These are phyloP conservation scores for Paramecium tetraurelia DNA, from an alignment of 73 alveolate species.

Conservation along the genomic window DNA sequence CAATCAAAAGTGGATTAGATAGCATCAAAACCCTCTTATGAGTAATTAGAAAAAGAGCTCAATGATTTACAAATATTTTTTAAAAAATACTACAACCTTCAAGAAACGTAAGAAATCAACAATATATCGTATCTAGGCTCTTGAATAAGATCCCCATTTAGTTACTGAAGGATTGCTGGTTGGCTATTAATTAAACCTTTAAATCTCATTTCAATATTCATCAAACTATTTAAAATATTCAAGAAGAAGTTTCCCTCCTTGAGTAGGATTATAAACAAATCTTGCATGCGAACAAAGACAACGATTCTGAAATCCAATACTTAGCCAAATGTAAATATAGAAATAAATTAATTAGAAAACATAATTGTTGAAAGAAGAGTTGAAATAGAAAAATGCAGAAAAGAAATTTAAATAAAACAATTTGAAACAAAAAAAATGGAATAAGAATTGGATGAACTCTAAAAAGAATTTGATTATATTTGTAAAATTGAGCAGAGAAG, in stretches of 20 bases:
- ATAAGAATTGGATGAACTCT: neutral
- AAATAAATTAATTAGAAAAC: neutral
- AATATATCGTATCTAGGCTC: neutral
- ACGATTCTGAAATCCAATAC: neutral
- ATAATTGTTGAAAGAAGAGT: neutral
- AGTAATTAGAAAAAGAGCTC: neutral
- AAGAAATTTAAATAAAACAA: neutral
- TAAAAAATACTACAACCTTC: neutral
- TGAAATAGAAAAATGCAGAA: neutral
- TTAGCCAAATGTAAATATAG: neutral
- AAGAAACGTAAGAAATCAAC: neutral
- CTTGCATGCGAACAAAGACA: neutral
- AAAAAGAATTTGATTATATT: neutral
- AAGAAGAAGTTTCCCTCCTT: neutral
- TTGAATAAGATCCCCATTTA: neutral
- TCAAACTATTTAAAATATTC: neutral
- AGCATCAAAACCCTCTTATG: neutral
- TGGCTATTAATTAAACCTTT: neutral
- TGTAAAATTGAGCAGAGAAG: neutral
- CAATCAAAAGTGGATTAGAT: neutral
- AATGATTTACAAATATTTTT: neutral
- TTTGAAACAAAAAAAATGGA: neutral
- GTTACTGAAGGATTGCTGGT: neutral
- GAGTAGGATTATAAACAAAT: neutral
- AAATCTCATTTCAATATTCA: neutral